Base-by-base conservation (phyloP, 169 alveolate species). In the Eimeria tenella region DNA sequence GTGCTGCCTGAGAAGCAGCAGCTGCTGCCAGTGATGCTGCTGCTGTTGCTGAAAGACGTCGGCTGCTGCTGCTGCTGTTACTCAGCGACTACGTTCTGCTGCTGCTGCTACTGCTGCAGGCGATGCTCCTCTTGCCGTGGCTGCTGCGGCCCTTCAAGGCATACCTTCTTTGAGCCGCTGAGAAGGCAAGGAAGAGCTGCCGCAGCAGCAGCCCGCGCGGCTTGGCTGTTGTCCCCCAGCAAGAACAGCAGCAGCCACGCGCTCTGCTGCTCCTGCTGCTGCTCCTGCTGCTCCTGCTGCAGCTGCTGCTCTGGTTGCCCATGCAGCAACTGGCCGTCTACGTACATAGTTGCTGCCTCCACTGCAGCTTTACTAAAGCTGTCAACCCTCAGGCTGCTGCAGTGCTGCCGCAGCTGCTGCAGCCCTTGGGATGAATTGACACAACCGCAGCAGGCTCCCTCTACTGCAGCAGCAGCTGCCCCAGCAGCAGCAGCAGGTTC, bases 391-490 rank as follows among this genome's bases (percentile, higher is more conserved):
- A 74, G 58, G 5, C 55, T 31, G 25, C 55, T 31, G 55, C 84
- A 9, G 9, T 74, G 84, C 84, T 74, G 84, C 84, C 19, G 84
- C 84, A 74, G 60, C 84, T 21, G 82, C 82, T 73, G 82, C 82
- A 25, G 82, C 82, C 21, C 11, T 17, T 13, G 68, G 68, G 19
- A 58, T 13, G 68, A 10, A 17, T 17, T 58, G 42, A 31, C 42
- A 2, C 42, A 31, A 31, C 42, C 42, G 42, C 42, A 31, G 42
- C 42, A 11, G 74, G 49, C 7, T n/a, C 74, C 74, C 21, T n/a
- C 74, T 63, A 31, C 74, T 63, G 74, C 74, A 13, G 74, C 74
- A 63, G 74, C 74, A 13, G 10, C 82, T 0, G 49, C 82, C 42
- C 5, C 52, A n/a, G 82, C 82, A 25, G 84, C 84, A 25, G 60